Base-by-base conservation (phyloP, 1,284 basidiomycete species). In the Boletus semigastroideus region DNA sequence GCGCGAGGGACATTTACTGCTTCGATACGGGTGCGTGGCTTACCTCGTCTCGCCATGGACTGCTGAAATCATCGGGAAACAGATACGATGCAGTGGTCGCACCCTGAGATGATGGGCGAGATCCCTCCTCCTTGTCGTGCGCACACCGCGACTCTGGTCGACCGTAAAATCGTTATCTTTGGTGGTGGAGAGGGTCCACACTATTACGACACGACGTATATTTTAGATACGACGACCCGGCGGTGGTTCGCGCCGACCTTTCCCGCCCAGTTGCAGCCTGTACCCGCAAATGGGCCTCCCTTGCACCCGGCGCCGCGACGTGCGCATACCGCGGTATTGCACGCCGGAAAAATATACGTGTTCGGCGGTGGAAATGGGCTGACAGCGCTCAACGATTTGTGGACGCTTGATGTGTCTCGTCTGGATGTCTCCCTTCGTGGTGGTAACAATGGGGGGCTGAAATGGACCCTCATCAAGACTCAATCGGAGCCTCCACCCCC, bases 361-460 rank as follows among this genome's bases (percentile, higher is more conserved):
- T 97, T 97, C 65, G 94, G 94, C 5, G 94, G 94, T 19, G 94
- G 94, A 3, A 95, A 94, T 56, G 94, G 94, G 0, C 78, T 89
- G 69, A 84, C 83, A 17, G 94, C 94, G 1, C 76, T 97, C 55
- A 93, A 94, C 63, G 94, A 97, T 66, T 76, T 96, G 8, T 95
- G 93, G 92, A 83, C 86, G 16, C 75, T 96, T 14, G 92, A 95
- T 56, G 80, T 90, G 1, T 66, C 68, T n/a, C 61, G 62, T 46
- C 56, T 66, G 48, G 68, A 66, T 30, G 58, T 53, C 12, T 63
- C 56, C 4, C 51, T 58, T 16, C 66, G 65, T 34, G 55, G 55
- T n/a, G 20, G 31, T 9, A 12, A 22, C 1, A 46, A 20, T n/a
- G 72, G 75, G 33, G 72, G 74, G 46, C 73, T 87, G 77, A 74